Evolutionary conservation across 2,329 filamentous ascomycete species (phyloP), one percentile per base, ranked within the genome.

Genomic region (Celoporthe dispersa): DNA sequence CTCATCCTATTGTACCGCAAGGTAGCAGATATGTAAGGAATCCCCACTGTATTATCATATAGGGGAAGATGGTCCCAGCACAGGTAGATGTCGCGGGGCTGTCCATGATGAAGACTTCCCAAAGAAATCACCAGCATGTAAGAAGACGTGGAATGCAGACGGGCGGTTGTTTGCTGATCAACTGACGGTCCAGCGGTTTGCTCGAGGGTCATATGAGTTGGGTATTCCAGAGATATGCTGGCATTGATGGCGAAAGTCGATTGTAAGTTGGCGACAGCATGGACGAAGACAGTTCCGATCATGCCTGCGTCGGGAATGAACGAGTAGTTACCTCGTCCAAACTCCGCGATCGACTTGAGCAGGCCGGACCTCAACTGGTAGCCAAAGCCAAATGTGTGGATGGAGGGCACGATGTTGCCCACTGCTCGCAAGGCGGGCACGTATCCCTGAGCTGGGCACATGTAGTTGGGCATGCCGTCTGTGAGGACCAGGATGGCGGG

Each of bases 301-400:
- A 90, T 89, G 70, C 87, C 86, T 0, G 86, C 84, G 67, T 90
- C 88, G 0, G 87, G 85, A 25, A 90, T 90, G 72, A 90, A 90
- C 11, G 86, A 80, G 69, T 88, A 91, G 75, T 84, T 87, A 1
- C 88, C 88, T 2, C 83, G 80, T 0, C 86, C 84, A 63, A 86
- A 78, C 74, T 90, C 87, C 1, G 88, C 84, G 62, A 91, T 87
- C 2, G 87, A 87, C 77, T 88, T 88, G 67, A 91, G 80, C 25
- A 90, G 78, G 0, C 84, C 86, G 0, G 88, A 87, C 7, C 77
- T 75, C 44, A 87, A 77, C 1, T 74, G 62, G 72, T 86, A 85
- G 5, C 86, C 85, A 67, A 88, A 88, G 2, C 86, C 86, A 75
- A 88, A 88, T 0, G 85, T 87, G 74, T 87, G 82, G 75, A 84